These are phyloP conservation scores for Starmerella riodocensis DNA, from an alignment of 805 yeast genomes.

Conservation along the genomic window DNA sequence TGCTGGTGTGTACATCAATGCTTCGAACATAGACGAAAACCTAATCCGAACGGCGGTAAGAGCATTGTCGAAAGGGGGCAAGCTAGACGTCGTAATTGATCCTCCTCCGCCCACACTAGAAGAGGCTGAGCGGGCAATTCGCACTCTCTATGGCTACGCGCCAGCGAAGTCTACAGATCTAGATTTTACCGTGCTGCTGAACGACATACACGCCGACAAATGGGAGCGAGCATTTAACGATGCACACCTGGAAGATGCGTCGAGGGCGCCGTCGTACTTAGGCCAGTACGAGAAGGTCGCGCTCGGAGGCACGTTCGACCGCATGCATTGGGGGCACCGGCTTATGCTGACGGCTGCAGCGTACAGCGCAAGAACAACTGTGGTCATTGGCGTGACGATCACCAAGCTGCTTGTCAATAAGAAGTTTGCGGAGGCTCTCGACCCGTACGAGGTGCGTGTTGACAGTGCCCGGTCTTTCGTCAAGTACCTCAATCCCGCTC, in stretches of 20 bases:
- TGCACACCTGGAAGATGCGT: not conserved
- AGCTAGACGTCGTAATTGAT: constrained; percentile 14
- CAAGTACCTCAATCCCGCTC: constrained; percentile 33
- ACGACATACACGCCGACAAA: not conserved
- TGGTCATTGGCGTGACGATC: constrained; percentile 80
- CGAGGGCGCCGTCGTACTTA: not conserved
- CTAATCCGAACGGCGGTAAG: constrained; percentile 4
- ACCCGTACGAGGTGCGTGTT: constrained; percentile 43
- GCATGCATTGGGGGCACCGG: constrained; percentile 89
- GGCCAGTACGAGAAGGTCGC: constrained; percentile 26
- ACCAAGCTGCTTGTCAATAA: constrained; percentile 59
- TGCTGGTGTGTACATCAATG: constrained; percentile 1
- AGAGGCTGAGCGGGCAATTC: constrained; percentile 5
- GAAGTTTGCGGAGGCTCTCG: constrained; percentile 52
- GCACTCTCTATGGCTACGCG: constrained; percentile 12
- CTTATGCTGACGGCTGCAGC: constrained; percentile 62
- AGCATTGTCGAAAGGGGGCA: constrained; percentile 5
- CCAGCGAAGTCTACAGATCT: constrained; percentile 6
- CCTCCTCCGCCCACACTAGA: constrained; percentile 6
- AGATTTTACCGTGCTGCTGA: constrained; percentile 8
- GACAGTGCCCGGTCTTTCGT: constrained; percentile 39
- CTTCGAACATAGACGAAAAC: not conserved
- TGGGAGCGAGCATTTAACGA: constrained; percentile 4
- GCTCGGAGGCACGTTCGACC: constrained; percentile 96
- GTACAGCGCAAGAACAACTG: constrained; percentile 39